Percentiles rank a stretch among this genome's conserved stretches.
phyloP scores from a whole-genome alignment of 2,329 filamentous ascomycete genomes.

The Aureobasidium zeae region DNA sequence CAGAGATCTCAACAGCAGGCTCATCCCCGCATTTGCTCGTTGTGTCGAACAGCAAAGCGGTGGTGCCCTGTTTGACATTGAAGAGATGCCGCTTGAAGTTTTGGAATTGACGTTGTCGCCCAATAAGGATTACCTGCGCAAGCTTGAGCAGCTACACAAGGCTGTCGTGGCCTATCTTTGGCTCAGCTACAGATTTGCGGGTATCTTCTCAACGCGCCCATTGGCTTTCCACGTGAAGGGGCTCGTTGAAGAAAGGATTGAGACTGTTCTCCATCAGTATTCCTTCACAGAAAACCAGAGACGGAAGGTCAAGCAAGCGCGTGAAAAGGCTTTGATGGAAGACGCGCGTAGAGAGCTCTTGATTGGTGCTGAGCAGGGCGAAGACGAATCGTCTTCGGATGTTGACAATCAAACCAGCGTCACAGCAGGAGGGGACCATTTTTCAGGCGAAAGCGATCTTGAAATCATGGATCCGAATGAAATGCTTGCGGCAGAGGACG shows the following conservation, averaged over 20 bases:
- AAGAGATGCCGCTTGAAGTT: constrained; percentile 60
- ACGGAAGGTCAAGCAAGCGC: constrained; percentile 22
- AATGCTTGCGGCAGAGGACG: not conserved
- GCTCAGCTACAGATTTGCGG: constrained; percentile 81
- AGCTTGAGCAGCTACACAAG: constrained; percentile 72
- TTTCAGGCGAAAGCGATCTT: constrained; percentile 24
- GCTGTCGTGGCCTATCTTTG: constrained; percentile 79
- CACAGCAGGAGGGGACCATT: constrained; percentile 23
- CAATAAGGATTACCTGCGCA: constrained; percentile 50
- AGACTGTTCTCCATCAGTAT: constrained; percentile 51
- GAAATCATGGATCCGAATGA: constrained; percentile 20
- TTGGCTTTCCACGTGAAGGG: constrained; percentile 72
- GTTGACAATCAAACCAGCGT: constrained; percentile 20
- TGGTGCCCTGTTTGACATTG: constrained; percentile 63
- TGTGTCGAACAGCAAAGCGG: constrained; percentile 59
- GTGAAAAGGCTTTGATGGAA: constrained; percentile 23
- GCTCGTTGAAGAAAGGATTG: constrained; percentile 68
- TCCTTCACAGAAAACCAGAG: constrained; percentile 31
- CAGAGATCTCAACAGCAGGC: constrained; percentile 31
- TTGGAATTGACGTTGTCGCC: constrained; percentile 50
- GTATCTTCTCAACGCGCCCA: constrained; percentile 64
- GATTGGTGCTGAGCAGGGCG: constrained; percentile 12
- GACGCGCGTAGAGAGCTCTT: constrained; percentile 16
- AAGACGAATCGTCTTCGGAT: constrained; percentile 10
- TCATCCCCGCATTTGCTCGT: constrained; percentile 56